Evolutionary conservation across 306 rosid genomes (phyloP).

Genomic region (Lathyrus oleraceus): DNA sequence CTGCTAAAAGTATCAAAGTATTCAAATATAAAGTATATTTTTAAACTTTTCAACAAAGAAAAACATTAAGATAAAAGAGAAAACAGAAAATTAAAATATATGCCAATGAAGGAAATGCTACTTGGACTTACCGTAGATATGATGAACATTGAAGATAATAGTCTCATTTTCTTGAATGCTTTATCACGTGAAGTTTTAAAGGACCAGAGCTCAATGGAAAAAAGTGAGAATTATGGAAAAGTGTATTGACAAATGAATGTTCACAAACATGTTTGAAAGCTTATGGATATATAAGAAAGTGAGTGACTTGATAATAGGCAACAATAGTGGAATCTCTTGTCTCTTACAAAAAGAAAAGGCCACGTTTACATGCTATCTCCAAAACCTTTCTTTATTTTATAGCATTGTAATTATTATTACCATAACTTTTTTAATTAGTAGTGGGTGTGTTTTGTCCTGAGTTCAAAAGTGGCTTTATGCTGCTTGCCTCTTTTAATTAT

Average conservation of each 20-base stretch:
- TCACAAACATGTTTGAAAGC: constrained; percentile 13
- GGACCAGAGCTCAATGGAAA: background rate
- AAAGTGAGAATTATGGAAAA: constrained; percentile 2
- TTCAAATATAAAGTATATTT: background rate
- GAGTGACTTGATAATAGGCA: constrained; percentile 21
- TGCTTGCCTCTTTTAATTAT: background rate
- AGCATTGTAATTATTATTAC: background rate
- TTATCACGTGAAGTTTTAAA: background rate
- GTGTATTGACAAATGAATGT: background rate
- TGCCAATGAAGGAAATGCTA: background rate
- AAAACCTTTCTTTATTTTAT: constrained; percentile 14
- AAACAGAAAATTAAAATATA: background rate
- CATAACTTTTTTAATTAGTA: background rate
- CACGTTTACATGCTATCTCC: constrained; percentile 21
- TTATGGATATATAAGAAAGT: background rate
- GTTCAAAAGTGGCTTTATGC: constrained; percentile 32
- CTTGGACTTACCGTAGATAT: constrained; percentile 27
- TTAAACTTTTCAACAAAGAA: background rate
- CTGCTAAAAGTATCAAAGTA: background rate
- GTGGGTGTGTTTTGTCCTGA: constrained; percentile 34
- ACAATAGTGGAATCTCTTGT: constrained; percentile 15
- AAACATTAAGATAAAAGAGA: background rate
- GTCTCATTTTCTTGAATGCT: background rate
- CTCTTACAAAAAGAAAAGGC: constrained; percentile 24
- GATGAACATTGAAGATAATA: constrained; percentile 8